Evolutionary conservation across 305 asterid genomes (phyloP).

Genomic region (Fraxinus greggii): DNA sequence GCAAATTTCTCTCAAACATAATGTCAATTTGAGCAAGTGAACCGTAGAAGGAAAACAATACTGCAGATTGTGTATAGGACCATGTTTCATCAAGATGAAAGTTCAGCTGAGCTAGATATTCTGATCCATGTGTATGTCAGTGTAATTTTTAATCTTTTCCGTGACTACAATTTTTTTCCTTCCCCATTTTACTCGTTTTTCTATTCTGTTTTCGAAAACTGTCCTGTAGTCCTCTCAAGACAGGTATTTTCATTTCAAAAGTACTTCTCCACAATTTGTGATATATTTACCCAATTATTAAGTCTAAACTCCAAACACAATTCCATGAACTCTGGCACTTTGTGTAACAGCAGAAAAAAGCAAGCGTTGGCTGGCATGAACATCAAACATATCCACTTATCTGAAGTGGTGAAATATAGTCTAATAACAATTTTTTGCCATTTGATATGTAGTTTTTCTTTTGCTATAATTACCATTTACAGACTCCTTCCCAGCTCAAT

Average conservation of each 20-base stretch:
- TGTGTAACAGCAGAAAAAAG: neutral
- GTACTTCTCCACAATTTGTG: neutral
- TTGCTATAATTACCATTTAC: neutral
- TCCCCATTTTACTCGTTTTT: neutral
- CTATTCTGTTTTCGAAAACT: neutral
- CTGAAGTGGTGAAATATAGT: neutral
- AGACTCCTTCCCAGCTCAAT: neutral
- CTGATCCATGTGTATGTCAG: neutral
- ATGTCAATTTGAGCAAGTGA: neutral
- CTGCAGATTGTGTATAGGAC: neutral
- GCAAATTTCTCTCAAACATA: neutral
- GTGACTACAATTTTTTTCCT: neutral
- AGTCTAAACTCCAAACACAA: neutral
- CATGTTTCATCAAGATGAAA: neutral
- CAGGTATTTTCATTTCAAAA: neutral
- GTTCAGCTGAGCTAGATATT: neutral
- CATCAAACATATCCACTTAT: neutral
- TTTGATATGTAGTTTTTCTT: neutral
- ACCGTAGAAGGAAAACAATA: neutral
- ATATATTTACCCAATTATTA: neutral
- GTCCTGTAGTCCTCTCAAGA: neutral
- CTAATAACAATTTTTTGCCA: neutral
- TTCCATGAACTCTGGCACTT: neutral
- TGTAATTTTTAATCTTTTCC: neutral
- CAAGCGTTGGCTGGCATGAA: neutral